These are phyloP conservation scores for Viola odorata DNA, from an alignment of 345 rosid species.

Conservation along the genomic window DNA sequence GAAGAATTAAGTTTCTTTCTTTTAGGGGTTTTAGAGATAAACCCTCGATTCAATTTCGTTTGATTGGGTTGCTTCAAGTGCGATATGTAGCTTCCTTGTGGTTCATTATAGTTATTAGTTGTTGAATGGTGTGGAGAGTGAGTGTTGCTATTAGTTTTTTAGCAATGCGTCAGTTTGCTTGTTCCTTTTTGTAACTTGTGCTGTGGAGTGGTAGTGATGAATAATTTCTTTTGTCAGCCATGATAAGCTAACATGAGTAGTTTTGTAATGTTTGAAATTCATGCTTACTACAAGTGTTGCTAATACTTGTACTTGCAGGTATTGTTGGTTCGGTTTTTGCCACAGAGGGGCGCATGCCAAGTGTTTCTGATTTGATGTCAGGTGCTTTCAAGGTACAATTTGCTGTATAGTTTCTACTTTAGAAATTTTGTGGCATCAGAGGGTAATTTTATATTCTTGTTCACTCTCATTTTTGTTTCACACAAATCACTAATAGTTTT, in stretches of 20 bases:
- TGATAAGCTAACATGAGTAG: no score
- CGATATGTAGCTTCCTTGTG: no score
- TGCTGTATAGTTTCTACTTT: background rate
- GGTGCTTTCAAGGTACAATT: constrained; percentile 71
- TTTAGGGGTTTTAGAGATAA: background rate
- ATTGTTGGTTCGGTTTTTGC: constrained; percentile 79
- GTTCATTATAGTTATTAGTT: no score
- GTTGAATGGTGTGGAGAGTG: no score
- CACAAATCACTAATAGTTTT: constrained; percentile 6
- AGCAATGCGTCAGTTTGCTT: no score
- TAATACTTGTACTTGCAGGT: constrained; percentile 34
- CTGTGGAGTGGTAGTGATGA: no score
- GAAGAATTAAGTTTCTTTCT: no score
- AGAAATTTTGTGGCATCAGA: background rate
- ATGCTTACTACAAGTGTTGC: no score
- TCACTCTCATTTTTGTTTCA: background rate
- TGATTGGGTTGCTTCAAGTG: background rate
- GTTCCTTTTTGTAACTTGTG: no score
- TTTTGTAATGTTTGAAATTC: no score
- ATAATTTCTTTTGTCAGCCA: no score
- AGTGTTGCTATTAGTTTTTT: no score
- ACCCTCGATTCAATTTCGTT: background rate
- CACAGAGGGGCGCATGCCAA: constrained; percentile 53
- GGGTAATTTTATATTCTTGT: background rate
- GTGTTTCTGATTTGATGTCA: constrained; percentile 48